phyloP scores from a whole-genome alignment of 2,329 filamentous ascomycete species.

The Bipolaris oryzae region DNA sequence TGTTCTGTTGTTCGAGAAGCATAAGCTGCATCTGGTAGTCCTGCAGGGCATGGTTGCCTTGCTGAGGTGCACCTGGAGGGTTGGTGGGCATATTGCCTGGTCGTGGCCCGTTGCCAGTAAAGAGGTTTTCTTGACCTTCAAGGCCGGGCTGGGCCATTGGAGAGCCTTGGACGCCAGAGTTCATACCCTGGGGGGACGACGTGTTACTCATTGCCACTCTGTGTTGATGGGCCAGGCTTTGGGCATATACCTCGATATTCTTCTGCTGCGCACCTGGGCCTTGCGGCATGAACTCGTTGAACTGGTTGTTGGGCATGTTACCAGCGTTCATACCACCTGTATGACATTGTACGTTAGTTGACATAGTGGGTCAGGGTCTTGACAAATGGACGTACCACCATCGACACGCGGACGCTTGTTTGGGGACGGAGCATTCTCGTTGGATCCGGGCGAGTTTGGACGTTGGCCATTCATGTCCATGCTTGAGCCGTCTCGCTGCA shows the following conservation, averaged over 20 bases:
- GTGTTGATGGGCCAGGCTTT: slow-evolving; percentile 82
- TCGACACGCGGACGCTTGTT: slow-evolving; percentile 88
- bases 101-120: slow-evolving; percentile 42
- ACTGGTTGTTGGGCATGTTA: slow-evolving; percentile 75
- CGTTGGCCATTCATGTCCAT: slow-evolving; percentile 82
- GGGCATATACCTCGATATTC: slow-evolving; percentile 85
- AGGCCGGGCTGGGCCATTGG: slow-evolving; percentile 73
- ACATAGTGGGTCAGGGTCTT: slow-evolving; percentile 49
- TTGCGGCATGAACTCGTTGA: slow-evolving; percentile 66
- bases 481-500: slow-evolving; percentile 85
- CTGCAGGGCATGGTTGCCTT: slow-evolving; percentile 79
- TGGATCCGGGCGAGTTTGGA: slow-evolving; percentile 79
- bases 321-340: slow-evolving; percentile 76
- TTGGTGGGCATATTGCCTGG: slow-evolving; percentile 65
- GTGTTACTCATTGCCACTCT: slow-evolving; percentile 80
- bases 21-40: slow-evolving; percentile 91
- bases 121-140: slow-evolving; percentile 43
- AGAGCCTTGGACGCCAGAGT: slow-evolving; percentile 76
- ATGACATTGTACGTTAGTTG: slow-evolving; percentile 63
- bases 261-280: slow-evolving; percentile 72
- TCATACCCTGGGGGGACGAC: slow-evolving; percentile 76
- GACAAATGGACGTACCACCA: slow-evolving; percentile 65
- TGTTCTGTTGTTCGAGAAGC: slow-evolving; percentile 85
- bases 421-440: slow-evolving; percentile 88
- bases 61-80: slow-evolving; percentile 54